Evolutionary conservation across 2,329 filamentous ascomycete species (phyloP).

Genomic region (Penicillium verrucosum): DNA sequence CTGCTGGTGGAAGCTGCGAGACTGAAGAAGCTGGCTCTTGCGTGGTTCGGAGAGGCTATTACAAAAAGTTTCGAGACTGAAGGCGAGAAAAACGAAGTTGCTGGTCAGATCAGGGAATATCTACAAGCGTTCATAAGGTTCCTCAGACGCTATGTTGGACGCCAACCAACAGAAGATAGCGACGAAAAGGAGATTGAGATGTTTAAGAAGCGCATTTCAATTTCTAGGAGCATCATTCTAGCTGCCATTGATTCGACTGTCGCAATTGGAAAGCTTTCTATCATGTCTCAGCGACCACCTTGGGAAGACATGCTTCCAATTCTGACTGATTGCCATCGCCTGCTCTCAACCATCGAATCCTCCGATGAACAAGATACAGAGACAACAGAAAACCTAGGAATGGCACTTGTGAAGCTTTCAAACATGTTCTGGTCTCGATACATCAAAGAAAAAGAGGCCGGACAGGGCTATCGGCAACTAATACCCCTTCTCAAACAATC

Average conservation of each 20-base stretch:
- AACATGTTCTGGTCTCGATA: constrained; percentile 50
- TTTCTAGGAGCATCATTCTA: constrained; percentile 38
- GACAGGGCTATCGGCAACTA: constrained; percentile 34
- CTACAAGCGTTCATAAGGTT: constrained; percentile 41
- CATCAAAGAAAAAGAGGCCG: constrained; percentile 40
- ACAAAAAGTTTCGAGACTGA: constrained; percentile 17
- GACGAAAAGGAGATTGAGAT: constrained; percentile 30
- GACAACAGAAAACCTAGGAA: constrained; percentile 23
- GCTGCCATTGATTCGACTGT: constrained; percentile 42
- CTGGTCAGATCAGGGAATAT: constrained; percentile 34
- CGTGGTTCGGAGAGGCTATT: constrained; percentile 33
- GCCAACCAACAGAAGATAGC: constrained; percentile 26
- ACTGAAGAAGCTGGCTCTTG: constrained; percentile 43
- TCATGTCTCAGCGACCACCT: constrained; percentile 34
- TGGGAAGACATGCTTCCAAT: constrained; percentile 41
- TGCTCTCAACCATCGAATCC: constrained; percentile 32
- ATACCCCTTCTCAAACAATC: constrained; percentile 41
- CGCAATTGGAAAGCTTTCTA: constrained; percentile 39
- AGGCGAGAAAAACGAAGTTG: constrained; percentile 19
- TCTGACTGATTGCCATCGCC: constrained; percentile 36
- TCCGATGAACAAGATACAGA: constrained; percentile 14
- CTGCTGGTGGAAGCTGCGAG: constrained; percentile 43
- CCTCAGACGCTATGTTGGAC: constrained; percentile 42
- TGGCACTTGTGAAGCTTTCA: constrained; percentile 41
- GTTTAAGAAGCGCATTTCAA: constrained; percentile 31